phyloP scores from a whole-genome alignment of 83 land plant species.

The Picea mariana region DNA sequence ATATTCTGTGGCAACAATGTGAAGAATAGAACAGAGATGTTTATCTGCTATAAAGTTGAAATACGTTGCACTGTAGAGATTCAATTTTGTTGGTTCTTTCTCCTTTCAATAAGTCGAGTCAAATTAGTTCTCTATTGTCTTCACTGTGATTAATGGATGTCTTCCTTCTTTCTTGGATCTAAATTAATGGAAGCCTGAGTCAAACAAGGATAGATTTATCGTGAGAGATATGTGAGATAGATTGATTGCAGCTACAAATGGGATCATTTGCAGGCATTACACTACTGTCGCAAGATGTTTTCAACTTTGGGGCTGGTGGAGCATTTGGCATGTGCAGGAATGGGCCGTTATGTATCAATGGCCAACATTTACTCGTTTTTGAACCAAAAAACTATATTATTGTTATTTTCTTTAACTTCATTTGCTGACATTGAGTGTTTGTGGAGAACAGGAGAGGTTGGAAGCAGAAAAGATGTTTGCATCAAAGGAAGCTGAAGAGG shows the following conservation, averaged over 20 bases:
- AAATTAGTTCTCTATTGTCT: neutral
- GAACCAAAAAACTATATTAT: neutral
- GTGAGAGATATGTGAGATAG: constrained; percentile 13
- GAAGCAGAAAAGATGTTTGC: constrained; percentile 75
- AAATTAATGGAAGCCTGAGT: constrained; percentile 10
- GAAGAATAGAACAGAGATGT: neutral
- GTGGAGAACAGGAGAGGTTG: constrained; percentile 67
- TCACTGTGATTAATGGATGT: neutral
- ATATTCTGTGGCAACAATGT: neutral
- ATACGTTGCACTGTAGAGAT: neutral
- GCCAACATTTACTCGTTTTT: neutral
- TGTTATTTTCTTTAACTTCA: constrained; percentile 12
- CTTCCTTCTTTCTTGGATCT: neutral
- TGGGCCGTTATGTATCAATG: constrained; percentile 1
- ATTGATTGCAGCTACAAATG: constrained; percentile 39
- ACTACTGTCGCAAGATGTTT: constrained; percentile 9
- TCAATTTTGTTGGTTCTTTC: constrained; percentile 3
- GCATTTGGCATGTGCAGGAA: constrained; percentile 2
- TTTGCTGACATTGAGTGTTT: constrained; percentile 13
- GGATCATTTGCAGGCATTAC: constrained; percentile 34
- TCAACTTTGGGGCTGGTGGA: constrained; percentile 20
- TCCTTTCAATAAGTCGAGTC: neutral
- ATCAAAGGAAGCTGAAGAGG: constrained; percentile 72
- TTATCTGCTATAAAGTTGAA: neutral
- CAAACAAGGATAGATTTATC: constrained; percentile 15